Conservation (phyloP, 139 green algal genomes). For the Volvox reticuliferus region DNA sequence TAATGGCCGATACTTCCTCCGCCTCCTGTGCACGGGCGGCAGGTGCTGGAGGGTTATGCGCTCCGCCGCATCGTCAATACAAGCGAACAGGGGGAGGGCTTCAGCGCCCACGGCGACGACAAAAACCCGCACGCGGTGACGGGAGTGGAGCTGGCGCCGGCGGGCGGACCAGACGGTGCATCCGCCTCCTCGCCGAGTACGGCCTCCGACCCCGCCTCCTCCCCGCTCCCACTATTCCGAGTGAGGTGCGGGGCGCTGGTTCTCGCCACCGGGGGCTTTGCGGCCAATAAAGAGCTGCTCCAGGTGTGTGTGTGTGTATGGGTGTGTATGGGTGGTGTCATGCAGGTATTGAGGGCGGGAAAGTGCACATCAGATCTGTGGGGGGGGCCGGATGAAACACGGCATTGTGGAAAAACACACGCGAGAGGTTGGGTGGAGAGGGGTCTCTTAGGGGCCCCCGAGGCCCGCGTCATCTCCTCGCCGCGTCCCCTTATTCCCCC, state of each 20-base stretch:
- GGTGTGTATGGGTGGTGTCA: background rate
- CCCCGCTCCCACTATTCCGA: too few species aligned
- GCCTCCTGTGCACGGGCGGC: too few species aligned
- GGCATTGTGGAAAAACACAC: too few species aligned
- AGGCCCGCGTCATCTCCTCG: background rate
- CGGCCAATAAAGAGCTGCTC: constrained; percentile 70
- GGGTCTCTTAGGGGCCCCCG: too few species aligned
- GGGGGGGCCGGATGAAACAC: too few species aligned
- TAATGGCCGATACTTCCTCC: too few species aligned
- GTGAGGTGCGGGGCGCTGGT: constrained; percentile 63
- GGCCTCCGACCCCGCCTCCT: too few species aligned
- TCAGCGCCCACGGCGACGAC: background rate
- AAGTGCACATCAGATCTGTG: too few species aligned
- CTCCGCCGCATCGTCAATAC: constrained; percentile 1
- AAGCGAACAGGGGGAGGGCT: background rate
- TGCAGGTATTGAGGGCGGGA: too few species aligned
- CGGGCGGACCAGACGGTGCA: background rate
- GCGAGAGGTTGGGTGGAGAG: too few species aligned
- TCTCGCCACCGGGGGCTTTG: constrained; percentile 81
- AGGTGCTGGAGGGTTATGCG: constrained; percentile 42
- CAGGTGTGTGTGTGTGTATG: constrained; percentile 34
- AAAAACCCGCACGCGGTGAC: background rate
- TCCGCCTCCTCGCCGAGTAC: background rate
- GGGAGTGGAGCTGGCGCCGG: constrained; percentile 7
- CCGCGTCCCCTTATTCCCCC: background rate